Base-by-base conservation (phyloP, 2,329 filamentous ascomycete genomes). In the Blumeria graminis region DNA sequence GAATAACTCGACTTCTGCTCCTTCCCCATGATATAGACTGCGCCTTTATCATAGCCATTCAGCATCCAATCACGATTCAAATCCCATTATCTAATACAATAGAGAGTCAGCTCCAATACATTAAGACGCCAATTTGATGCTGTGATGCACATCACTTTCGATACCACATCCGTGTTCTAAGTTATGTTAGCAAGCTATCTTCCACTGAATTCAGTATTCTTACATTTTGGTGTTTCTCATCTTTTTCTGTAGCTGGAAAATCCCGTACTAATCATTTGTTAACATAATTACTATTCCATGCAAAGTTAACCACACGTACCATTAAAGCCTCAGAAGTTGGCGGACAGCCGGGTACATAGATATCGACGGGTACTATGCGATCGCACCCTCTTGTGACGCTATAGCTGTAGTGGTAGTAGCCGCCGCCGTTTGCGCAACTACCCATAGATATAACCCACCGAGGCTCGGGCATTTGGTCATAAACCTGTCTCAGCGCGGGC, bases 401-500 rank as follows among this genome's bases (percentile, higher is more conserved):
- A 71, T 90, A 90, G 69, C 80, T 84, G 72, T 90, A 89, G 70
- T 90, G 85, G 69, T 90, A 89, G 72, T 90, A 90, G 56, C 85
- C 85, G 59, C 85, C 85, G 55, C 85, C 85, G 69, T 89, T 89
- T 59, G 85, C 85, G 68, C 85, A 90, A 65, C 80, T 85, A 11
- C 85, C 85, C 85, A 90, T 90, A 63, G 80, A 85, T 65, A 79
- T 69, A 63, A 90, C 86, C 86, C 86, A 94, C 66, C 84, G 77
- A 16, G 87, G 87, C 35, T 94, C 87, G 34, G 87, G 86, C 87
- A 94, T 94, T 74, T 94, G 88, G 69, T 94, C 88, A 72, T 94
- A 94, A 60, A 93, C 83, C 71, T 92, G 86, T 69, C 88, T 77
- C 66, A 94, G 73, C 36, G 88, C 88, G 1, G 88, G 86, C 0